A percentile compares a stretch with the other conserved stretches of the same genome.
phyloP scores from a whole-genome alignment of 371 early-diverging fungal genomes.

The Circinella umbellata region DNA sequence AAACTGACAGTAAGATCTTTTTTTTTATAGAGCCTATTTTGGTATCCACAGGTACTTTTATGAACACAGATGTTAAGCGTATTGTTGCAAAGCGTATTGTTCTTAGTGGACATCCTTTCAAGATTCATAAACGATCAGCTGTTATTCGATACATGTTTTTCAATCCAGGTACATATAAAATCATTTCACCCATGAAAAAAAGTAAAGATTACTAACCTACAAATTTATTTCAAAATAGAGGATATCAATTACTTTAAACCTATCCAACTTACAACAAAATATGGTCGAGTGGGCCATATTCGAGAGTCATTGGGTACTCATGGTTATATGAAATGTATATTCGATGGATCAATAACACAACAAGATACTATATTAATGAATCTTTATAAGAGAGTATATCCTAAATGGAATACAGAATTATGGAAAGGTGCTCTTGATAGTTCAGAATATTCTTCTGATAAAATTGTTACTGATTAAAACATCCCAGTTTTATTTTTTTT shows the following conservation, averaged over 20 bases:
- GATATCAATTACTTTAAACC: slow-evolving; percentile 96
- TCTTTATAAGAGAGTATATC: slow-evolving; percentile 95
- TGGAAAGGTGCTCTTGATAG: slow-evolving; percentile 45
- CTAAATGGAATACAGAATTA: slow-evolving; percentile 80
- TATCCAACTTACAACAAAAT: slow-evolving; percentile 88
- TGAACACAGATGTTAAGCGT: slow-evolving; percentile 80
- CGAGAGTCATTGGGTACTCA: slow-evolving; percentile 94
- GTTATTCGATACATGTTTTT: slow-evolving; percentile 98
- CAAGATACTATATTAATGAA: slow-evolving; percentile 95
- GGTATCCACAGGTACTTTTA: slow-evolving; percentile 80
- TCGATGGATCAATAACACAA: slow-evolving; percentile 89
- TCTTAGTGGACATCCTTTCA: slow-evolving; percentile 94
- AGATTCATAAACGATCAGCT: slow-evolving; percentile 89
- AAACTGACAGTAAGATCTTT: not conserved
- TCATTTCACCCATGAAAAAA: too few relatives aligned
- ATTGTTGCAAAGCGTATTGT: slow-evolving; percentile 94
- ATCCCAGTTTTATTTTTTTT: not conserved
- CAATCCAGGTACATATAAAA: slow-evolving; percentile 56
- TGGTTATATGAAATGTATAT: slow-evolving; percentile 96
- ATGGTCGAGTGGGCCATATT: slow-evolving; percentile 93
- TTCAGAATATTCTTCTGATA: slow-evolving; percentile 10
- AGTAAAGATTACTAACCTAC: not conserved
- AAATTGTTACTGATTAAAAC: slow-evolving; percentile 10
- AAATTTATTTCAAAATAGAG: slow-evolving; percentile 29
- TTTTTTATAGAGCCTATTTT: slow-evolving; percentile 60